phyloP scores from a whole-genome alignment of 306 rosid species.

The Leucaena leucocephala region DNA sequence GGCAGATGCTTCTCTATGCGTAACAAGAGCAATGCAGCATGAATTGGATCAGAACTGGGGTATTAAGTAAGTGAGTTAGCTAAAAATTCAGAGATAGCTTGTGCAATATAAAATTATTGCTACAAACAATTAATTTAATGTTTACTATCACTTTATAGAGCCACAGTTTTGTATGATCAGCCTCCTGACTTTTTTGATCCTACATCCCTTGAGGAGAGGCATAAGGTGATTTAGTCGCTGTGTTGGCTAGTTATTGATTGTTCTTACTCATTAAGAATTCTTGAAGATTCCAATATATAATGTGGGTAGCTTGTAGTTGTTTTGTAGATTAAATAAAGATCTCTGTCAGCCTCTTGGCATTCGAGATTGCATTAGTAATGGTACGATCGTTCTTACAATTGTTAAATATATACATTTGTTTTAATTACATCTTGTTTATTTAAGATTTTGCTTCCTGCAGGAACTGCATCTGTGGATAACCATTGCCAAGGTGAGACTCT shows the following conservation, averaged over 20 bases:
- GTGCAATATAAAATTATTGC: conserved; percentile 18
- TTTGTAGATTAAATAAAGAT: conserved; percentile 69
- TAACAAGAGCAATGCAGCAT: conserved; percentile 95
- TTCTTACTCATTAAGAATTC: conserved; percentile 19
- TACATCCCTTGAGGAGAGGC: conserved; percentile 78
- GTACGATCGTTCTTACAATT: conserved; percentile 43
- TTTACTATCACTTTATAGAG: conserved; percentile 39
- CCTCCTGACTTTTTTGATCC: conserved; percentile 92
- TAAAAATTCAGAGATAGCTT: conserved; percentile 37
- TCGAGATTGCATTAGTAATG: conserved; percentile 70
- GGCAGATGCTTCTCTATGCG: conserved; percentile 93
- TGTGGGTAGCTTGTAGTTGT: conserved; percentile 56
- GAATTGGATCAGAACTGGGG: conserved; percentile 98
- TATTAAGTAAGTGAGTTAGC: conserved; percentile 68
- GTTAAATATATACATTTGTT: conserved; percentile 2
- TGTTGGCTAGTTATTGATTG: conserved; percentile 22
- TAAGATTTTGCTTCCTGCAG: conserved; percentile 39
- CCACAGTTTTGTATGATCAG: conserved; percentile 87
- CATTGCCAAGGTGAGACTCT: conserved; percentile 55
- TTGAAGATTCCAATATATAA: conserved; percentile 32
- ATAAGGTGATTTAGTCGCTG: conserved; percentile 58
- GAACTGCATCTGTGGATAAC: conserved; percentile 44
- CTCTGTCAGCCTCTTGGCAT: conserved; percentile 64
- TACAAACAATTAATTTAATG: conserved; percentile 23
- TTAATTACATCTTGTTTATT: conserved; percentile 17